These are phyloP conservation scores for Candida tetrigidarum DNA, from an alignment of 1,139 yeast species.

Conservation along the genomic window DNA sequence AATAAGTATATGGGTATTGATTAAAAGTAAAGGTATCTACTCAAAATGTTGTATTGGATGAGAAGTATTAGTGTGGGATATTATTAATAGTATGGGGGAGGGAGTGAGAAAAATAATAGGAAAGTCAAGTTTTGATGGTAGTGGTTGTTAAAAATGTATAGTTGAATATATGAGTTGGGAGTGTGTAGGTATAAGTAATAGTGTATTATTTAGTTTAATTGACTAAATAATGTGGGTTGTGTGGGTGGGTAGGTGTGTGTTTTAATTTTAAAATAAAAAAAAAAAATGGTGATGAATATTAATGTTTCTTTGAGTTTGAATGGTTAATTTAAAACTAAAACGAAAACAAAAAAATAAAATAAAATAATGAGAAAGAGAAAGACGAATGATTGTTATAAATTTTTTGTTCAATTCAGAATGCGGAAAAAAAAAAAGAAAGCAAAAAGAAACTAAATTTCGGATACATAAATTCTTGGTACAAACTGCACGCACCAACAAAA, in stretches of 20 bases:
- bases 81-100: not conserved
- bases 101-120: not conserved
- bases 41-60: not conserved
- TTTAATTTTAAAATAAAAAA: no score
- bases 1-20: not conserved
- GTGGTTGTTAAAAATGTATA: not conserved
- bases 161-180: not conserved
- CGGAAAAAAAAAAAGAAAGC: not conserved
- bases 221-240: no score
- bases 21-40: not conserved
- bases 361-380: conserved; percentile 1
- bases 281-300: not conserved
- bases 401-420: not conserved
- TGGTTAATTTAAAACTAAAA: no score
- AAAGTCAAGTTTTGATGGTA: not conserved
- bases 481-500: not conserved
- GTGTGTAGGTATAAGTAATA: not conserved
- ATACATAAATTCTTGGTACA: conserved; percentile 34
- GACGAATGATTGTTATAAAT: conserved; percentile 5
- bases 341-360: no score
- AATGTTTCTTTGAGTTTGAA: not conserved
- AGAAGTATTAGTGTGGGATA: not conserved
- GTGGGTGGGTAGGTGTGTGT: no score
- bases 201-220: no score
- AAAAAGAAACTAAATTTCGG: conserved; percentile 60